Conservation (phyloP, 495 filamentous ascomycete genomes). For the Neurospora tetraspora region DNA sequence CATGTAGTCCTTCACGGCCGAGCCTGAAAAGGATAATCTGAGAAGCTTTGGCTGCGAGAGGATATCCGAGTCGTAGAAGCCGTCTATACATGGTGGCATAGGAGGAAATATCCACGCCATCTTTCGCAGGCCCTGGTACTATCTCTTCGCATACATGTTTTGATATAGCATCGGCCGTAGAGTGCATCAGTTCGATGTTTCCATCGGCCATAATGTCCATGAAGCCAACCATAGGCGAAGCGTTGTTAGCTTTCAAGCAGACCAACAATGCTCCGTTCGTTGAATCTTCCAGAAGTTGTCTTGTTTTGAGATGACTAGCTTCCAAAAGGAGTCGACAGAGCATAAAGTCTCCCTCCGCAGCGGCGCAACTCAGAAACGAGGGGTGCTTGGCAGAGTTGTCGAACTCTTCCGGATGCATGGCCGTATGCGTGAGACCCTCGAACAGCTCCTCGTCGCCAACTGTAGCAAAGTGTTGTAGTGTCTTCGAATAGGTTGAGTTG, state of each 20-base stretch:
- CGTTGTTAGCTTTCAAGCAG: background rate
- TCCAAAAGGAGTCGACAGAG: conserved; percentile 20
- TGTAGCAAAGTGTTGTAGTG: conserved; percentile 48
- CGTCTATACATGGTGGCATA: conserved; percentile 6
- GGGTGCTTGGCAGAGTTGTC: conserved; percentile 54
- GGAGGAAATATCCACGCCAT: background rate
- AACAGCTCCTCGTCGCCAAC: conserved; percentile 48
- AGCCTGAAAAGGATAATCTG: conserved; percentile 21
- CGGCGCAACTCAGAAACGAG: conserved; percentile 13
- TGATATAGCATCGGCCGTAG: conserved; percentile 5
- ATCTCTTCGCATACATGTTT: conserved; percentile 5
- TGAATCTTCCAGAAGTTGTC: background rate
- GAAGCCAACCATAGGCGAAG: conserved; percentile 9
- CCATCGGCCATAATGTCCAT: conserved; percentile 23
- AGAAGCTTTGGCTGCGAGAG: conserved; percentile 11
- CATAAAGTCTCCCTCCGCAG: conserved; percentile 18
- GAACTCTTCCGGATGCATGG: conserved; percentile 66
- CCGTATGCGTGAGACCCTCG: conserved; percentile 49
- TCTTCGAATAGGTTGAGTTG: conserved; percentile 46
- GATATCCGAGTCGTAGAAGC: conserved; percentile 4
- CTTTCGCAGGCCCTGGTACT: background rate
- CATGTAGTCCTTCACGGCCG: conserved; percentile 14
- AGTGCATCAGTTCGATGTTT: background rate
- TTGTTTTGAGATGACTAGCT: conserved; percentile 6
- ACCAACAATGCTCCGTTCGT: conserved; percentile 5